A percentile compares a stretch with the other conserved stretches of the same genome.
Conservation (phyloP, 2,329 filamentous ascomycete genomes). For the Trichoderma endophyticum region DNA sequence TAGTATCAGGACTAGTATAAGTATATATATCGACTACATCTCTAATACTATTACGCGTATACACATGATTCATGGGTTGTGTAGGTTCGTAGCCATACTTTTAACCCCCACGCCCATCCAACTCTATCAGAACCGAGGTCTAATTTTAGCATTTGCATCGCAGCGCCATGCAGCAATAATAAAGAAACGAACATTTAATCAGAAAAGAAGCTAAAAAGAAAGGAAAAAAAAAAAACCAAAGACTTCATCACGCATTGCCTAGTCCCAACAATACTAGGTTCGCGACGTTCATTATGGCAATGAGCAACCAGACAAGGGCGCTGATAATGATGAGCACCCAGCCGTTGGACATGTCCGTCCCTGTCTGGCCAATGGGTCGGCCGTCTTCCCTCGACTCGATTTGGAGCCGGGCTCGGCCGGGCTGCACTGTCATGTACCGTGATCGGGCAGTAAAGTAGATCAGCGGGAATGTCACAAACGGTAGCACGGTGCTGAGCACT, state of each 20-base stretch:
- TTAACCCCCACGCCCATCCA: not conserved
- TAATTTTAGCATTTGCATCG: not conserved
- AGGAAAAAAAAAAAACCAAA: not conserved
- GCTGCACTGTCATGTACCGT: slow-evolving; percentile 72
- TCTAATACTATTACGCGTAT: not conserved
- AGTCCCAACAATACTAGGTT: slow-evolving; percentile 62
- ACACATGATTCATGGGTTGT: not conserved
- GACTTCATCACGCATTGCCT: slow-evolving; percentile 21
- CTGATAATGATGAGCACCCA: slow-evolving; percentile 59
- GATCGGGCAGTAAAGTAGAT: slow-evolving; percentile 81
- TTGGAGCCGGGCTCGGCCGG: slow-evolving; percentile 39
- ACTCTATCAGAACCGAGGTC: not conserved
- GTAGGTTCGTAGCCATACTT: not conserved
- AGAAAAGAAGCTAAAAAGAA: not conserved
- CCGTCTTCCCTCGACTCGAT: slow-evolving; percentile 24
- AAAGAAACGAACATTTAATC: not conserved
- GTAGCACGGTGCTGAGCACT: slow-evolving; percentile 71
- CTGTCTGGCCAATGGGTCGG: not conserved
- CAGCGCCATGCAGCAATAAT: not conserved
- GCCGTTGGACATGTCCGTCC: slow-evolving; percentile 66
- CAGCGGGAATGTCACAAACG: slow-evolving; percentile 77
- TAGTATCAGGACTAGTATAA: not conserved
- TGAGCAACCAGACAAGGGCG: slow-evolving; percentile 66
- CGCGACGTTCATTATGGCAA: slow-evolving; percentile 76
- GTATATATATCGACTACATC: not conserved